A percentile compares a stretch with the other conserved stretches of the same genome.
Evolutionary conservation across 352 stramenopile genomes (phyloP).

Genomic region (Phytopythium delawarense): DNA sequence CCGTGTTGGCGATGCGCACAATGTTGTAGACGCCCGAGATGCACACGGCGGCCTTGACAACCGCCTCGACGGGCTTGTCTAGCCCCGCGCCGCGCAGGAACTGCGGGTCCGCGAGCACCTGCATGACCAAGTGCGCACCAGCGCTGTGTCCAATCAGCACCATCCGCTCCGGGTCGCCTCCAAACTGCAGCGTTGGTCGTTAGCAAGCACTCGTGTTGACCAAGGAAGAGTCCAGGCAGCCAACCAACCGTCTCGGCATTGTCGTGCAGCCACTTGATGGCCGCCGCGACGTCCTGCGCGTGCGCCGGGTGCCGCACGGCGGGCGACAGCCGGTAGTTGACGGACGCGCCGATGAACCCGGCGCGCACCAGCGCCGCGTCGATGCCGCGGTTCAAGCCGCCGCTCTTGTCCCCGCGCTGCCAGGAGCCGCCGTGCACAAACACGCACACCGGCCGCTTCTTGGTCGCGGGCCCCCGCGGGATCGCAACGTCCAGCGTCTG

Average conservation of each 20-base stretch:
- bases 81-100: conserved; percentile 38
- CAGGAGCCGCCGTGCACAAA: conserved; percentile 84
- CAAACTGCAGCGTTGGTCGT: conserved; percentile 42
- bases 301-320: conserved; percentile 73
- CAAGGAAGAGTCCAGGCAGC: neutral
- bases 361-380: conserved; percentile 50
- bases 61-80: conserved; percentile 20
- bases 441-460: conserved; percentile 59
- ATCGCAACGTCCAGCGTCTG: conserved; percentile 70
- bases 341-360: conserved; percentile 52
- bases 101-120: conserved; percentile 52
- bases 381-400: conserved; percentile 55
- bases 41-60: conserved; percentile 56
- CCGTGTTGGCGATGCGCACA: conserved; percentile 66
- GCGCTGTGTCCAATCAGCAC: conserved; percentile 73
- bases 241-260: conserved; percentile 60
- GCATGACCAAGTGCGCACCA: conserved; percentile 76
- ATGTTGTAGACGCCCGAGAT: conserved; percentile 88
- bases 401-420: conserved; percentile 81
- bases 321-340: conserved; percentile 83
- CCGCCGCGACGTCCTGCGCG: conserved; percentile 51
- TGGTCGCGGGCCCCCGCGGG: conserved; percentile 21
- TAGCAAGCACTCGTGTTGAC: neutral
- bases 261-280: conserved; percentile 54
- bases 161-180: conserved; percentile 54